Evolutionary conservation across 2,329 filamentous ascomycete species (phyloP), one percentile per base, ranked within the genome.

Genomic region (Phaeomoniella chlamydospora): DNA sequence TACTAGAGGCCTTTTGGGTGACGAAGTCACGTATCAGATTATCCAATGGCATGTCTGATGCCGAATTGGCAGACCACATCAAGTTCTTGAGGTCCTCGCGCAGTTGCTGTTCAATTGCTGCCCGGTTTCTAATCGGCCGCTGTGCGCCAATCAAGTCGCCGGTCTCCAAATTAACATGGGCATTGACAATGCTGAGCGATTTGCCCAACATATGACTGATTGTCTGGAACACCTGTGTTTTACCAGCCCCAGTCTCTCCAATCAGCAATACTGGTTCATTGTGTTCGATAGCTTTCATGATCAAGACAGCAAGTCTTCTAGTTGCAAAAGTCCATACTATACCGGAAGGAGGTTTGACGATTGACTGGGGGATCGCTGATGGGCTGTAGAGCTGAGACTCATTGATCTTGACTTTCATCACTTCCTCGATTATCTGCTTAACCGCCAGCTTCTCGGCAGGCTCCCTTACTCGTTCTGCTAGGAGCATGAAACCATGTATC

Each of bases 131-230:
- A 15, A 96, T 74, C 3, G 90, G 90, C 40, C 90, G 68, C 55
- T 98, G 90, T 3, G 90, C 90, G 44, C 90, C 90, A 45, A 99
- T 96, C 9, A 99, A 67, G 56, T 99, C 90, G 12, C 90, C 88
- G 0, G 92, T 96, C 55, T 99, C 92, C 0, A 90, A 87, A 45
- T 98, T 99, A 47, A 96, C 88, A 57, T 99, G 92, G 2, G 92
- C 90, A 52, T 98, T 99, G 50, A 98, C 80, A 46, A 88, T 90
- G 45, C 87, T 77, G 29, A 99, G 64, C 43, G 82, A 66, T 48
- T 80, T 85, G 12, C 68, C 65, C 42, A 84, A 70, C 3, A 83
- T 80, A 49, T 93, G 80, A 3, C 90, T 86, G 36, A 96, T 70
- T 52, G 94, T 71, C 54, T 99, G 90, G 46, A 85, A 92, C 4